These are phyloP conservation scores for Trypanosoma avium DNA, from an alignment of 208 protist species.

Conservation along the genomic window DNA sequence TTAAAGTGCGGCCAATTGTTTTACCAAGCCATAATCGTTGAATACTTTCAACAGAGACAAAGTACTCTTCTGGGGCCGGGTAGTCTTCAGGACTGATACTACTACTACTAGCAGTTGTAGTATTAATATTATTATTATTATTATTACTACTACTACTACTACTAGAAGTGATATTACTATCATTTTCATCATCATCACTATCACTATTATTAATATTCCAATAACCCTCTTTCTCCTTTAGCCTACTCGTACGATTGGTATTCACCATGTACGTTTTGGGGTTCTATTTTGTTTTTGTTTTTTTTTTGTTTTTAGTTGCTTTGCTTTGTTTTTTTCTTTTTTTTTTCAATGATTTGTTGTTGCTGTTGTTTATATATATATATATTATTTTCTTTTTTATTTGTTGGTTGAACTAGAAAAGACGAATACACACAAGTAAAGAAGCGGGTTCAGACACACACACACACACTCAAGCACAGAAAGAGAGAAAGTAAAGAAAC, in stretches of 20 bases:
- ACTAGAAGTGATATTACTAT: no score
- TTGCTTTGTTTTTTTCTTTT: not conserved
- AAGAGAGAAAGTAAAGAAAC: conserved; percentile 7
- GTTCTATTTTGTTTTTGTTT: conserved; percentile 9
- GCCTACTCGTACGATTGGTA: conserved; percentile 2
- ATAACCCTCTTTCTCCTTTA: not conserved
- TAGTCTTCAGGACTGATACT: no score
- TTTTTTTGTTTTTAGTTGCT: not conserved
- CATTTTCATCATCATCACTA: no score
- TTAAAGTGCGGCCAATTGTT: conserved; percentile 45
- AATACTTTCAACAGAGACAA: conserved; percentile 59
- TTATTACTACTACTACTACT: no score
- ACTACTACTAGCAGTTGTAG: no score
- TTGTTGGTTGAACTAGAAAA: no score
- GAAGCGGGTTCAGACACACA: conserved; percentile 2
- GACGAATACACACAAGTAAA: not conserved
- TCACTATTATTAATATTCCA: no score
- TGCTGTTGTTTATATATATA: no score
- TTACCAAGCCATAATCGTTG: conserved; percentile 53
- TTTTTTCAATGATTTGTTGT: not conserved
- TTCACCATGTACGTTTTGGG: conserved; percentile 5
- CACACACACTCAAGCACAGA: not conserved
- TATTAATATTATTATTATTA: no score
- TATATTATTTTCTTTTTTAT: not conserved
- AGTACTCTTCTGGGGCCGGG: conserved; percentile 1